Base-by-base conservation (phyloP, 768 basidiomycete species). In the Mycena rebaudengoi region DNA sequence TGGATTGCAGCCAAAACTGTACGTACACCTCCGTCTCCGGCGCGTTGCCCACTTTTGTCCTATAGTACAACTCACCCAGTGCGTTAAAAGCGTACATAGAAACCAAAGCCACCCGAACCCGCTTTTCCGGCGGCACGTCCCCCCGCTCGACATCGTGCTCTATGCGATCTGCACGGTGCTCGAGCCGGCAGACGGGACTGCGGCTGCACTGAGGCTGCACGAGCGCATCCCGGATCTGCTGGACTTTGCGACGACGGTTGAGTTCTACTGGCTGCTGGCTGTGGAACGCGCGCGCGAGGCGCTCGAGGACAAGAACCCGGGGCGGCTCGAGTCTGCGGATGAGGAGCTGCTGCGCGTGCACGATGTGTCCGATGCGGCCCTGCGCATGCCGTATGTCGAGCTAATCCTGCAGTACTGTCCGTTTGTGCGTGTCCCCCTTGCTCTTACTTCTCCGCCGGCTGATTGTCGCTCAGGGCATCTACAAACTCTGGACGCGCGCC, bases 41-140 rank as follows among this genome's bases (percentile, higher is more conserved):
- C 61, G 59, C 40, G n/a, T 35, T 16, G 13, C 21, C 21, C 25
- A 10, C 7, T 49, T 8, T 18, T 11, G 46, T 13, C 44, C 53
- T 18, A 11, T 50, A 16, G 18, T 16, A 25, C 49, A 8, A 26
- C 54, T 67, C 26, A 67, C 40, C 46, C 54, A 46, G 25, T 41
- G n/a, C 37, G n/a, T n/a, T n/a, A n/a, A n/a, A n/a, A 64, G 62
- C 57, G 20, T 64, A 64, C 29, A 61, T 67, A 33, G 50, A 43
- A 10, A 13, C 51, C 18, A 18, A 67, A 26, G 45, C 37, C 58
- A 53, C 49, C 59, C 66, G 8, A 64, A 64, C 40, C 48, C 53
- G 6, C 62, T 67, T 33, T 67, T 67, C 48, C 44, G 52, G 26
- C 20, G 18, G 26, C 57, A 43, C 26, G 58, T 51, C 11, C 58